Conservation (phyloP, 148 eudicot genomes). For the Rhododendron mucronatum region DNA sequence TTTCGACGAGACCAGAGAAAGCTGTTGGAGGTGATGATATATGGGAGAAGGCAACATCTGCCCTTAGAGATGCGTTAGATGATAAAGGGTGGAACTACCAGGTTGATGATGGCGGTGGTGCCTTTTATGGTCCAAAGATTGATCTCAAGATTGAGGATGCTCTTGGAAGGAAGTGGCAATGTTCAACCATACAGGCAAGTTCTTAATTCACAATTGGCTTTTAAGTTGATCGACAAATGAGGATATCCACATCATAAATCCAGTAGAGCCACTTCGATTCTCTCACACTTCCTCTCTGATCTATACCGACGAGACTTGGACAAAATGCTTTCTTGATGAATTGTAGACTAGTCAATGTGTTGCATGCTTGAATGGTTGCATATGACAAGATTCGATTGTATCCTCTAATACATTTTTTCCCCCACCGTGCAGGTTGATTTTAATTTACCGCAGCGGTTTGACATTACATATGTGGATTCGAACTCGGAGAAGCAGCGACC, state of each 20-base stretch:
- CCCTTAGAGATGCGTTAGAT: constrained; percentile 80
- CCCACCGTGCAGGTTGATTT: constrained; percentile 74
- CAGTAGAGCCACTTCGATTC: neutral
- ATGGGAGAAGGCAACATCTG: constrained; percentile 91
- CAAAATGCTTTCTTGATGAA: neutral
- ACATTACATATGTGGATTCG: constrained; percentile 88
- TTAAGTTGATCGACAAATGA: neutral
- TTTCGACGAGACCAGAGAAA: constrained; percentile 92
- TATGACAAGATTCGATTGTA: neutral
- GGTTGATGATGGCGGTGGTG: constrained; percentile 97
- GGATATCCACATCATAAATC: neutral
- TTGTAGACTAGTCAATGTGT: neutral
- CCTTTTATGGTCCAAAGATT: constrained; percentile 97
- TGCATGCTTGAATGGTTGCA: constrained; percentile 3
- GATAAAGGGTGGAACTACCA: constrained; percentile 97
- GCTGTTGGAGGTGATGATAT: constrained; percentile 92
- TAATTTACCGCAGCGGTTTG: constrained; percentile 91
- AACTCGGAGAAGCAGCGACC: constrained; percentile 83
- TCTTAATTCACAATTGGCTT: neutral
- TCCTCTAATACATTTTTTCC: neutral
- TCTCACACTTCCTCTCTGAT: neutral
- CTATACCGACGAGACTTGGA: neutral
- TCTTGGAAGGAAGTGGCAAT: constrained; percentile 99
- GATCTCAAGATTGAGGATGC: constrained; percentile 99
- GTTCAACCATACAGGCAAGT: constrained; percentile 88